These are phyloP conservation scores for Metschnikowia bowlesiae DNA, from an alignment of 805 yeast species.

Conservation along the genomic window DNA sequence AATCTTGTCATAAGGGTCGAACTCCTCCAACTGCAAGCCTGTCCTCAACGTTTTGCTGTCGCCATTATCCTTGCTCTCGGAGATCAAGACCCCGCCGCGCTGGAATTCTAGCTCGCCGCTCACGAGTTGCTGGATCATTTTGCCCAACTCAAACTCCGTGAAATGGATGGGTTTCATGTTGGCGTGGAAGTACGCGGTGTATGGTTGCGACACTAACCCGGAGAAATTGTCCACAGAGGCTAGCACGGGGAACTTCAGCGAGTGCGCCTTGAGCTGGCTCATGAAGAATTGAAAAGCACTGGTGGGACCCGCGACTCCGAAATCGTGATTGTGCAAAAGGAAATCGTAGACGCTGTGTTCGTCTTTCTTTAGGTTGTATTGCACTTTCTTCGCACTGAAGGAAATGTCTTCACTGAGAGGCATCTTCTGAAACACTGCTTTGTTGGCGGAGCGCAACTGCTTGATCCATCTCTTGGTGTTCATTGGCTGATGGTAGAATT, in stretches of 20 bases:
- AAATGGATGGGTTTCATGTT: slow-evolving; percentile 54
- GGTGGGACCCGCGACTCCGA: slow-evolving; percentile 36
- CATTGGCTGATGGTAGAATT: slow-evolving; percentile 74
- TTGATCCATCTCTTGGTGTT: slow-evolving; percentile 55
- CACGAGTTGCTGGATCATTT: slow-evolving; percentile 48
- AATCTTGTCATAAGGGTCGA: slow-evolving; percentile 52
- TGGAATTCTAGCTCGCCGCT: slow-evolving; percentile 50
- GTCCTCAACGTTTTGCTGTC: slow-evolving; percentile 52
- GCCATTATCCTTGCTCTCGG: slow-evolving; percentile 53
- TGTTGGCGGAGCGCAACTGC: slow-evolving; percentile 38
- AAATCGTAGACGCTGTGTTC: slow-evolving; percentile 25
- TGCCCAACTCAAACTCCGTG: slow-evolving; percentile 60
- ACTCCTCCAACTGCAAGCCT: slow-evolving; percentile 49
- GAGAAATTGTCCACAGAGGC: slow-evolving; percentile 75
- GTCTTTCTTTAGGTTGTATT: slow-evolving; percentile 29
- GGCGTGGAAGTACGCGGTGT: slow-evolving; percentile 57
- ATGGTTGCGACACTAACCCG: slow-evolving; percentile 50
- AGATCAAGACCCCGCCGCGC: slow-evolving; percentile 61
- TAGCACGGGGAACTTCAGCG: slow-evolving; percentile 51
- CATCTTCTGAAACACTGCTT: slow-evolving; percentile 29
- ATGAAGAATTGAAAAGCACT: slow-evolving; percentile 51
- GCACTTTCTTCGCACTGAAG: slow-evolving; percentile 30
- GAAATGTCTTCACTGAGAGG: slow-evolving; percentile 32
- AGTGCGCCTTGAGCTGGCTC: slow-evolving; percentile 47
- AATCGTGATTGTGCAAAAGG: slow-evolving; percentile 34